phyloP scores from a whole-genome alignment of 305 asterid species.

The Solanum hybrid region DNA sequence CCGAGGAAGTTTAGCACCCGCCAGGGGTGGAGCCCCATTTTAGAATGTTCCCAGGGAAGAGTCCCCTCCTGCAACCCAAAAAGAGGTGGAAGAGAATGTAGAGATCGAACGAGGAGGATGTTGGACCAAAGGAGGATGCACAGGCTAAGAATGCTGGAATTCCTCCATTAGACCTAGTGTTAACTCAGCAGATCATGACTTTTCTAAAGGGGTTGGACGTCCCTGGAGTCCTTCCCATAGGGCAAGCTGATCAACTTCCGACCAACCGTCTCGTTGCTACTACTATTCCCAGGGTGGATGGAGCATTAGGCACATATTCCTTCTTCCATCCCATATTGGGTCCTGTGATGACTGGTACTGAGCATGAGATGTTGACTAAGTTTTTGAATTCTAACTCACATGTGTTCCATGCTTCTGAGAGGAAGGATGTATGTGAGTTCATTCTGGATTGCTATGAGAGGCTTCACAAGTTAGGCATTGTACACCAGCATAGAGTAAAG shows the following conservation, averaged over 20 bases:
- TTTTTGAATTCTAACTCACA: too few species aligned
- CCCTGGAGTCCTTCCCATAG: neutral
- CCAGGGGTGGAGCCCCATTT: neutral
- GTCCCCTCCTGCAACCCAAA: neutral
- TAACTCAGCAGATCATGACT: too few species aligned
- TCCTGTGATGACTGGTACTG: neutral
- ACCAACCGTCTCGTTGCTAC: rapidly evolving
- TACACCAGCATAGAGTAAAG: neutral
- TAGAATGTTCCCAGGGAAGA: neutral
- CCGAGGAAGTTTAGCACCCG: neutral
- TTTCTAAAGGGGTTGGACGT: neutral
- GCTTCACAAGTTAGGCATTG: neutral
- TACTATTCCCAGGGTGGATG: neutral
- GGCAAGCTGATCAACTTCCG: neutral
- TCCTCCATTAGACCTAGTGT: neutral
- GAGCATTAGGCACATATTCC: neutral
- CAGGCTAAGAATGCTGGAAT: rapidly evolving
- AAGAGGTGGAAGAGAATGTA: neutral
- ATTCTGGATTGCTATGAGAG: neutral
- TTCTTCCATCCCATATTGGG: neutral
- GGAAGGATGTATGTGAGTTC: neutral
- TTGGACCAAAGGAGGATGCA: neutral
- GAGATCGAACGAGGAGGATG: neutral
- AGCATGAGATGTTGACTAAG: neutral
- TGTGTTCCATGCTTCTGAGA: neutral